Conservation (phyloP, 208 protist genomes). For the Naegleria fowleri region DNA sequence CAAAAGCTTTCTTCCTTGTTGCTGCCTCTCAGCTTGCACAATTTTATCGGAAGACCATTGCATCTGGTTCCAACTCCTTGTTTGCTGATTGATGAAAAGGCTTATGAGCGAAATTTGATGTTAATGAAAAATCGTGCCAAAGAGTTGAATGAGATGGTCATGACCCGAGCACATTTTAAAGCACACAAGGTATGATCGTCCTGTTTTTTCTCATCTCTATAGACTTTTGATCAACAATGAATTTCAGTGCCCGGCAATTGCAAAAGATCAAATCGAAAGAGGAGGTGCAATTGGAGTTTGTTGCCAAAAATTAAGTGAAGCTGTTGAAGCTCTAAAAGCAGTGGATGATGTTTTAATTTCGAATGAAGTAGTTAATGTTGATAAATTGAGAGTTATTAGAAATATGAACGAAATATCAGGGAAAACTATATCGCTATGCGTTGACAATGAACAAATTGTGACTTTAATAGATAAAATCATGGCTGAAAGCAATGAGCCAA, state of each 20-base stretch:
- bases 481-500: background rate
- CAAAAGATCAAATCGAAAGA: background rate
- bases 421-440: background rate
- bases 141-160: background rate
- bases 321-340: background rate
- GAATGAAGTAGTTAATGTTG: background rate
- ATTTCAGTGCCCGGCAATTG: background rate
- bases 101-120: background rate
- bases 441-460: slow-evolving; percentile 1
- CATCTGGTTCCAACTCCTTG: background rate
- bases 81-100: background rate
- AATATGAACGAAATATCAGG: background rate
- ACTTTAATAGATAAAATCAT: background rate
- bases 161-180: slow-evolving; percentile 25
- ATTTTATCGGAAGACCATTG: slow-evolving; percentile 5
- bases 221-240: background rate
- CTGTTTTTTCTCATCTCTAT: no score
- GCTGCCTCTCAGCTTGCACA: background rate
- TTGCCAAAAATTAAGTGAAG: slow-evolving; percentile 29
- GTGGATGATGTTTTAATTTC: slow-evolving; percentile 26
- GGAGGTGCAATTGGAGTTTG: background rate
- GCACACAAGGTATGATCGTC: slow-evolving; percentile 16
- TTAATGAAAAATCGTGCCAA: background rate
- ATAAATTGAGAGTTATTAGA: background rate
- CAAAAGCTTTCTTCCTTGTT: no score